phyloP scores from a whole-genome alignment of 2,329 filamentous ascomycete species.

The Xylariales sp. region DNA sequence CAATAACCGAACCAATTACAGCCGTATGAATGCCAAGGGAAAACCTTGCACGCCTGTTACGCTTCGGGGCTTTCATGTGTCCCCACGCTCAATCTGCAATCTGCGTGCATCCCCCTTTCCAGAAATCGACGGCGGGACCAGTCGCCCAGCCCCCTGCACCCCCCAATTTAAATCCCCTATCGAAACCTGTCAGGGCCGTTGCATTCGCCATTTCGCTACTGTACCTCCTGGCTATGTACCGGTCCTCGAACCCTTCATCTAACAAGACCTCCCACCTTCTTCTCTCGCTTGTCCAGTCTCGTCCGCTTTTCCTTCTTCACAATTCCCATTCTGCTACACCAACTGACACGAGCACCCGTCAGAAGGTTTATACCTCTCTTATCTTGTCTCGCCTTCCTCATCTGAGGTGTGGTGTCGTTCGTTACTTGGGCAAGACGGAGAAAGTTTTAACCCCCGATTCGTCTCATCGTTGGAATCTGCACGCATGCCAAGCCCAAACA shows the following conservation, averaged over 20 bases:
- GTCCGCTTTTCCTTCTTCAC: constrained; percentile 1
- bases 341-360: background rate
- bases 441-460: background rate
- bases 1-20: constrained; percentile 5
- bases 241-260: constrained; percentile 6
- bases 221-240: background rate
- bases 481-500: constrained; percentile 1
- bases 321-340: constrained; percentile 6
- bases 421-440: constrained; percentile 7
- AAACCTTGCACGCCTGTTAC: background rate
- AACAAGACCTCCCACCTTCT: constrained; percentile 8
- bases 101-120: constrained; percentile 7
- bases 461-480: background rate
- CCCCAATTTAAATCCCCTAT: constrained; percentile 10
- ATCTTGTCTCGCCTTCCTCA: constrained; percentile 7
- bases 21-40: constrained; percentile 6
- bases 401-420: constrained; percentile 6
- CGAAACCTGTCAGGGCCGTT: constrained; percentile 6
- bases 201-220: constrained; percentile 10
- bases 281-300: constrained; percentile 5
- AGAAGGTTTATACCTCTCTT: constrained; percentile 2
- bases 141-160: background rate
- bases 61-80: constrained; percentile 2
- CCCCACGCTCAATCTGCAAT: no score
- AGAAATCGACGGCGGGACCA: constrained; percentile 6